A percentile compares a stretch with the other conserved stretches of the same genome.
Evolutionary conservation across 108 stramenopile genomes (phyloP).

Genomic region (Pelagomonas calceolata): DNA sequence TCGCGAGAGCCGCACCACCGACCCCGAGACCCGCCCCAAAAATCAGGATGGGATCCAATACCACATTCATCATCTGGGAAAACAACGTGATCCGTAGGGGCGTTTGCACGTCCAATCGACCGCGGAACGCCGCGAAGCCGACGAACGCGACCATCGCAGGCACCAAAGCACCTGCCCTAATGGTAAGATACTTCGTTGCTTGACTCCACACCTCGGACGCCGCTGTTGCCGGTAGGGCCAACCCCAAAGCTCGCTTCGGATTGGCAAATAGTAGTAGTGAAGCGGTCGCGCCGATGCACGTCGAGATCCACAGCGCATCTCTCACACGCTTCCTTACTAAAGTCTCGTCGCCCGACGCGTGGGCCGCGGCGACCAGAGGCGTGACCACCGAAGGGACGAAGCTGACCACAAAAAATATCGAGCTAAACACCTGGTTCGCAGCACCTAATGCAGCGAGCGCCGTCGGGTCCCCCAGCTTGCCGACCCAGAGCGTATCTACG

Average conservation of each 20-base stretch:
- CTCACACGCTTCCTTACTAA: constrained; percentile 63
- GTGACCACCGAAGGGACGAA: constrained; percentile 76
- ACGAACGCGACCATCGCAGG: constrained; percentile 63
- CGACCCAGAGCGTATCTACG: constrained; percentile 78
- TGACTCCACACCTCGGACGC: too few species aligned
- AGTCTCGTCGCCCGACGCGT: constrained; percentile 56
- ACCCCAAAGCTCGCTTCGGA: too few species aligned
- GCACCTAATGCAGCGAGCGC: constrained; percentile 78
- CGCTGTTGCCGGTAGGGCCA: constrained; percentile 60
- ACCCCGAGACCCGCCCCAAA: constrained; percentile 54
- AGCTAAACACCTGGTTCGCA: constrained; percentile 71
- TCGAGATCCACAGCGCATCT: constrained; percentile 60
- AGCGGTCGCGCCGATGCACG: constrained; percentile 55
- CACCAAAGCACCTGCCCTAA: constrained; percentile 67
- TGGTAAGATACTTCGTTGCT: constrained; percentile 67
- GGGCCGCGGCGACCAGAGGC: constrained; percentile 64
- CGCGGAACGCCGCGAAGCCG: constrained; percentile 45
- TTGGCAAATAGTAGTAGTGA: constrained; percentile 21
- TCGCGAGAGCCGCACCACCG: constrained; percentile 71
- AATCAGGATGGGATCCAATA: constrained; percentile 71
- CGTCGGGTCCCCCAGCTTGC: constrained; percentile 75
- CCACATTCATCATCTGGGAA: constrained; percentile 64
- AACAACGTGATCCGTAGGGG: constrained; percentile 66
- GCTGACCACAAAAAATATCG: constrained; percentile 64
- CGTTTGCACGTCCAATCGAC: constrained; percentile 57